These are phyloP conservation scores for Aphanomyces cochlioides DNA, from an alignment of 352 stramenopile species.

Conservation along the genomic window DNA sequence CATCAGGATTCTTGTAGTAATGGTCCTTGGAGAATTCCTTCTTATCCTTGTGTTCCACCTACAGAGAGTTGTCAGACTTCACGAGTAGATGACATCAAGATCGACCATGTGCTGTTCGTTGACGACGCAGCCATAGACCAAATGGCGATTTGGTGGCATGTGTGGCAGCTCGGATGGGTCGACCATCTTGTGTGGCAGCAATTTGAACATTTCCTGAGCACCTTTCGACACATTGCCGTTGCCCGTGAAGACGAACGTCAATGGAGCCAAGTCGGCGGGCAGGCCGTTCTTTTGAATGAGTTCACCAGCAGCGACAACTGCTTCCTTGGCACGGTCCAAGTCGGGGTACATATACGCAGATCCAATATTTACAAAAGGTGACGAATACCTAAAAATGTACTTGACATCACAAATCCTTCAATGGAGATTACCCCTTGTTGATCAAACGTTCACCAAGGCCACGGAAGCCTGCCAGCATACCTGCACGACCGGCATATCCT, in stretches of 20 bases:
- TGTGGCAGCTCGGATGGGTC: conserved; percentile 76
- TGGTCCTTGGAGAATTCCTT: conserved; percentile 60
- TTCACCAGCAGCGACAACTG: conserved; percentile 73
- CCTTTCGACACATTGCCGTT: conserved; percentile 93
- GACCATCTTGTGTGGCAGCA: conserved; percentile 93
- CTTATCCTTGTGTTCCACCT: conserved; percentile 22
- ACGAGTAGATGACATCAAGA: conserved; percentile 25
- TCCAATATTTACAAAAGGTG: conserved; percentile 92
- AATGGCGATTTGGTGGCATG: conserved; percentile 51
- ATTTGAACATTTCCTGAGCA: conserved; percentile 92
- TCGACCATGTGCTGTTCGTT: conserved; percentile 69
- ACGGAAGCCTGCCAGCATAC: conserved; percentile 93
- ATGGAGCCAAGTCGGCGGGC: conserved; percentile 63
- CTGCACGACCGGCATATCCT: conserved; percentile 90
- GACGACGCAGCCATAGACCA: conserved; percentile 79
- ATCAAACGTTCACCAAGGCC: conserved; percentile 91
- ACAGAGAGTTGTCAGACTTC: neutral
- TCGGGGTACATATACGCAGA: conserved; percentile 93
- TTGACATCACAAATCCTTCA: neutral
- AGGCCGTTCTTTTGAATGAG: conserved; percentile 81
- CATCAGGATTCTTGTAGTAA: conserved; percentile 88
- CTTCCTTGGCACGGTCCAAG: conserved; percentile 84
- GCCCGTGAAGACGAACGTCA: conserved; percentile 92
- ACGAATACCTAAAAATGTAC: conserved; percentile 48
- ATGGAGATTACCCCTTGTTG: conserved; percentile 65